Evolutionary conservation across 208 protist species (phyloP).

Genomic region (Trypanosomatidae sp.): DNA sequence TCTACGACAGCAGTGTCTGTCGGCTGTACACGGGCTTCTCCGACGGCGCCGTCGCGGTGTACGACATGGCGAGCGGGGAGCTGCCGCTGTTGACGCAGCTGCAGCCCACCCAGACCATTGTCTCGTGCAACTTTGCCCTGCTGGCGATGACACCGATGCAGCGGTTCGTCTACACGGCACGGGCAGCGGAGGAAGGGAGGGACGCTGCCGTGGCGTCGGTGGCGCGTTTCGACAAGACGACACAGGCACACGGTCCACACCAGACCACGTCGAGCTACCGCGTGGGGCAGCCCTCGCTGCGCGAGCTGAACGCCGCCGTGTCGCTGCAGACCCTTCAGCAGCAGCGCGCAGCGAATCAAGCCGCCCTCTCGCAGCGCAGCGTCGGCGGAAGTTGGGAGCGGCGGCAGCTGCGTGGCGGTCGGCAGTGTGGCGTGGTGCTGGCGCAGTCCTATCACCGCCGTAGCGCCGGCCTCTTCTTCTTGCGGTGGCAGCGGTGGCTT

Average conservation of each 20-base stretch:
- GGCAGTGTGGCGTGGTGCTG: too few species aligned
- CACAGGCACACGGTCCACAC: conserved; percentile 35
- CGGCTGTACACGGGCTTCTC: conserved; percentile 43
- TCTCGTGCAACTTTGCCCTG: conserved; percentile 27
- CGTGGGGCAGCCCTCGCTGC: conserved; percentile 43
- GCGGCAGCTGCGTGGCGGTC: conserved; percentile 19
- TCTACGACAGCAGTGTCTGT: conserved; percentile 33
- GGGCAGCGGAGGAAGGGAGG: background rate
- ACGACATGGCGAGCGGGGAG: conserved; percentile 30
- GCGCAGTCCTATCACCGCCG: too few species aligned
- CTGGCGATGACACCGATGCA: conserved; percentile 23
- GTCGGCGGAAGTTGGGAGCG: too few species aligned
- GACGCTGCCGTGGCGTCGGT: too few species aligned
- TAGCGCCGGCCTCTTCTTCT: conserved; percentile 5
- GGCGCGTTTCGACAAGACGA: conserved; percentile 32
- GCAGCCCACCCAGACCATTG: conserved; percentile 21
- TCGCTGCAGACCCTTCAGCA: conserved; percentile 26
- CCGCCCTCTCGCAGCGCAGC: too few species aligned
- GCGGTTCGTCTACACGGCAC: conserved; percentile 25
- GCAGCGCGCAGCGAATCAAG: conserved; percentile 3
- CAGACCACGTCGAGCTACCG: conserved; percentile 31
- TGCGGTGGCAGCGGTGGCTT: conserved; percentile 32
- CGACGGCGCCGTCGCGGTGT: conserved; percentile 54
- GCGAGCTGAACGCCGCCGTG: conserved; percentile 36
- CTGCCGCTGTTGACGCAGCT: conserved; percentile 34